Evolutionary conservation across 2,329 filamentous ascomycete genomes (phyloP).

Genomic region (Curvularia sp.): DNA sequence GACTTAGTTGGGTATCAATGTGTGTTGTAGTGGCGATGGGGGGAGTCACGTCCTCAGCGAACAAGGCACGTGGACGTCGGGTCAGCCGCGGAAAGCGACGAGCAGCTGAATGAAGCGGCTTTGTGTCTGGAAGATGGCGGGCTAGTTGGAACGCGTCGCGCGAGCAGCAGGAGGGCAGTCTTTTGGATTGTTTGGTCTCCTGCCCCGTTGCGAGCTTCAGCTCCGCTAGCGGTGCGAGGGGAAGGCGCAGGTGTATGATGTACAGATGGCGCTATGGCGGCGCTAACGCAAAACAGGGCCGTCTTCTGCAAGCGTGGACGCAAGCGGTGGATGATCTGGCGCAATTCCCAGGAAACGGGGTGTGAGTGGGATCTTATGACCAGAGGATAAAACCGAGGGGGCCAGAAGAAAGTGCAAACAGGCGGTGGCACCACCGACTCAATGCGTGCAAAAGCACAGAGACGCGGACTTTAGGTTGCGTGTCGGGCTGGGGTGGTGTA

Average conservation of each 20-base stretch:
- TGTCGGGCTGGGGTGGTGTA: not conserved
- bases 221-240: conserved; percentile 28
- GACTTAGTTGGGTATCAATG: conserved; percentile 16
- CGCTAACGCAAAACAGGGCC: conserved; percentile 31
- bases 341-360: conserved; percentile 20
- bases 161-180: conserved; percentile 10
- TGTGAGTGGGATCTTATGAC: conserved; percentile 3
- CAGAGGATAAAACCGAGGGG: not conserved
- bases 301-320: conserved; percentile 26
- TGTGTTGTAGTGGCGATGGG: conserved; percentile 20
- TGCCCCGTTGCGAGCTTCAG: conserved; percentile 28
- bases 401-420: not conserved
- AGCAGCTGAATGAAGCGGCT: not conserved
- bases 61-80: conserved; percentile 27
- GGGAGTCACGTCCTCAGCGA: conserved; percentile 23
- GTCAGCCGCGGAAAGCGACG: conserved; percentile 15
- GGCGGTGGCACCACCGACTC: not conserved
- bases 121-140: conserved; percentile 2
- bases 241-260: conserved; percentile 23
- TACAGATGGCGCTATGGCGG: conserved; percentile 31
- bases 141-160: conserved; percentile 13
- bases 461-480: conserved; percentile 1
- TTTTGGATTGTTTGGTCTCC: conserved; percentile 27
- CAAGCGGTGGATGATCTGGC: conserved; percentile 29
- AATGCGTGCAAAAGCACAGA: not conserved